Evolutionary conservation across 2,329 filamentous ascomycete species (phyloP).

Genomic region (Fusarium mangiferae): DNA sequence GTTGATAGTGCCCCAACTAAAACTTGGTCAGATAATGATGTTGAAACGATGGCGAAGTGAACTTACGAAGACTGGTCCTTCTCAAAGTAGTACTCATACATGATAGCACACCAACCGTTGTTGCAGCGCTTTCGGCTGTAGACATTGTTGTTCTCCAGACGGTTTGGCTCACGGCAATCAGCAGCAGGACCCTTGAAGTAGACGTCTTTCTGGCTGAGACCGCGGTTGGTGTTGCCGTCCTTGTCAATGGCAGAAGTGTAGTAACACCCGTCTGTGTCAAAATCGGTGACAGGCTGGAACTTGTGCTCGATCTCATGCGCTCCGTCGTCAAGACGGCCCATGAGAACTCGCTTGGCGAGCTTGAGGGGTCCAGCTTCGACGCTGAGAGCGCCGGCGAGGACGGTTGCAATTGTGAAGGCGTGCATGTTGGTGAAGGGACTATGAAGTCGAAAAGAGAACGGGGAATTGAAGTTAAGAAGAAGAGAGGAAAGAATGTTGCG

Average conservation of each 20-base stretch:
- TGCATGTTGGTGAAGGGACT: neutral
- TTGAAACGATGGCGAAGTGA: rapidly evolving
- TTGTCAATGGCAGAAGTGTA: conserved; percentile 57
- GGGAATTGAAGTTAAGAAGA: neutral
- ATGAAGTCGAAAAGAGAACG: neutral
- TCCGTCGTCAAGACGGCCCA: conserved; percentile 25
- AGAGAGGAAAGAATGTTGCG: neutral
- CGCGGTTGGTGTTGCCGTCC: conserved; percentile 47
- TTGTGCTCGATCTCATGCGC: conserved; percentile 50
- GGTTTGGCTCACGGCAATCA: conserved; percentile 42
- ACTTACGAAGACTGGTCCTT: conserved; percentile 22
- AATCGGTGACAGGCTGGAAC: conserved; percentile 52
- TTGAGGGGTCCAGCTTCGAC: conserved; percentile 7
- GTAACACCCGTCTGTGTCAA: conserved; percentile 55
- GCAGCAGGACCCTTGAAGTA: conserved; percentile 5
- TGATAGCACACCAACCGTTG: conserved; percentile 48
- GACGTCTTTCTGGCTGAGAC: conserved; percentile 6
- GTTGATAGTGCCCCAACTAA: conserved; percentile 8
- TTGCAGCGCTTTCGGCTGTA: conserved; percentile 48
- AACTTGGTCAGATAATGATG: rapidly evolving
- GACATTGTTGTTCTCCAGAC: conserved; percentile 45
- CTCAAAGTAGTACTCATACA: conserved; percentile 40
- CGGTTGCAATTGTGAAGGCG: neutral
- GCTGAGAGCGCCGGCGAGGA: conserved; percentile 1
- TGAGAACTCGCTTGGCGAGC: conserved; percentile 12